phyloP scores from a whole-genome alignment of 495 filamentous ascomycete species.

The Aspergillus carlsbadensis region DNA sequence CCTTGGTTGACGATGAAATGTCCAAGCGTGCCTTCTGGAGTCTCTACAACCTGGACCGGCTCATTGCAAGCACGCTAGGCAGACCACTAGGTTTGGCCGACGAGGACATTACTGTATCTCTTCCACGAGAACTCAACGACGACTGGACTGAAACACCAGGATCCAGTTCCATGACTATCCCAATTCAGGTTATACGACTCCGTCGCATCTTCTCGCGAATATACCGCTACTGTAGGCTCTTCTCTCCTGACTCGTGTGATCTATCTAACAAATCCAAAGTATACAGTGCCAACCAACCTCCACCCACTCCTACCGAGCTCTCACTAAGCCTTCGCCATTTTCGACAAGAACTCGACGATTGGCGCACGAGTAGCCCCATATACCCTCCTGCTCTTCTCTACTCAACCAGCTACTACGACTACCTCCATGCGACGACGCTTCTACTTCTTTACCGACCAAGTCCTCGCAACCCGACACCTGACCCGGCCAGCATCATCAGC shows the following conservation, averaged over 20 bases:
- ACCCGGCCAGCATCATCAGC: conserved; percentile 41
- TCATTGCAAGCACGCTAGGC: conserved; percentile 49
- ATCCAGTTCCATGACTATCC: conserved; percentile 46
- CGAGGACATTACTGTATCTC: conserved; percentile 46
- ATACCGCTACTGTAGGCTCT: conserved; percentile 43
- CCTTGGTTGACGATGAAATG: conserved; percentile 44
- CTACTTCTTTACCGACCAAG: conserved; percentile 52
- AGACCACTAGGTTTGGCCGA: conserved; percentile 51
- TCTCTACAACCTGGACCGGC: conserved; percentile 51
- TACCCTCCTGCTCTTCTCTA: conserved; percentile 45
- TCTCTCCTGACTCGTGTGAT: not conserved
- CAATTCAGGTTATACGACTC: conserved; percentile 46
- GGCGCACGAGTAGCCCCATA: conserved; percentile 39
- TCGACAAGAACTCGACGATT: conserved; percentile 50
- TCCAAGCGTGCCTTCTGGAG: conserved; percentile 53
- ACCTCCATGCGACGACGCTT: conserved; percentile 52
- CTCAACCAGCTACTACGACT: conserved; percentile 50
- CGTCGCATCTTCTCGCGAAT: conserved; percentile 50
- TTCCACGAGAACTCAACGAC: conserved; percentile 46
- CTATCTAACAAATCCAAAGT: conserved; percentile 26
- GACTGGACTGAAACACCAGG: conserved; percentile 43
- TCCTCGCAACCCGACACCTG: conserved; percentile 46
- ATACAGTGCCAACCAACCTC: conserved; percentile 40
- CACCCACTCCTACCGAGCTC: conserved; percentile 36
- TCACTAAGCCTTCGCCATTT: conserved; percentile 38